These are phyloP conservation scores for Kwoniella mangroviensis DNA, from an alignment of 768 basidiomycete species.

Conservation along the genomic window DNA sequence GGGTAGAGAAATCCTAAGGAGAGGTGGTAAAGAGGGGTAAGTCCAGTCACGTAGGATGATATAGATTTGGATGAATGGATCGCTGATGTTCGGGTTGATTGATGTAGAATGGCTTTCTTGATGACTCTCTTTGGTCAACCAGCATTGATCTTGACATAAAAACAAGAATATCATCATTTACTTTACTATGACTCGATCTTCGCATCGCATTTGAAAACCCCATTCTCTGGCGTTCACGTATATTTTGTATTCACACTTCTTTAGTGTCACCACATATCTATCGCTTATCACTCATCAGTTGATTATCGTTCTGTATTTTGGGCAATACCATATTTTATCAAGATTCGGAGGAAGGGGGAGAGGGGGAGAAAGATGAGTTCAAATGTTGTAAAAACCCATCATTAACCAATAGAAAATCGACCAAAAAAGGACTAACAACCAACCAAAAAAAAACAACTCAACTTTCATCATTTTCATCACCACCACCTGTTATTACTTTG, in stretches of 20 bases:
- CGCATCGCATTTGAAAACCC: no score
- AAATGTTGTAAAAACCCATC: background rate
- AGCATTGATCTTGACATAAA: conserved; percentile 53
- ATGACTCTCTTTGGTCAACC: conserved; percentile 55
- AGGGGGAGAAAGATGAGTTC: background rate
- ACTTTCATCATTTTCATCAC: no score
- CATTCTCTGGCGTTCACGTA: no score
- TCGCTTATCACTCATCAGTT: conserved; percentile 2
- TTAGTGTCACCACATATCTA: background rate
- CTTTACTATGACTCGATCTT: no score
- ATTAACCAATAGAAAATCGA: no score
- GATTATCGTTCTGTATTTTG: background rate
- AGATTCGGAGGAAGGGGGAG: background rate
- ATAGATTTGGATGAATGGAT: background rate
- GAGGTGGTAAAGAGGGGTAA: conserved; percentile 53
- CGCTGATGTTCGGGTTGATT: background rate
- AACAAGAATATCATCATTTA: no score
- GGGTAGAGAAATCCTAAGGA: conserved; percentile 39
- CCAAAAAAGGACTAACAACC: no score
- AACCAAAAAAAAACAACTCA: no score
- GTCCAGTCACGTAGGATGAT: no score
- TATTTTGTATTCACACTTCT: background rate
- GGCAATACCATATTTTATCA: no score
- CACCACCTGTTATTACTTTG: background rate
- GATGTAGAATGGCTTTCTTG: conserved; percentile 44